Percentiles rank a stretch among this genome's conserved stretches.
phyloP scores from a whole-genome alignment of 768 basidiomycete species.

The Xerocomellus amylosporus region DNA sequence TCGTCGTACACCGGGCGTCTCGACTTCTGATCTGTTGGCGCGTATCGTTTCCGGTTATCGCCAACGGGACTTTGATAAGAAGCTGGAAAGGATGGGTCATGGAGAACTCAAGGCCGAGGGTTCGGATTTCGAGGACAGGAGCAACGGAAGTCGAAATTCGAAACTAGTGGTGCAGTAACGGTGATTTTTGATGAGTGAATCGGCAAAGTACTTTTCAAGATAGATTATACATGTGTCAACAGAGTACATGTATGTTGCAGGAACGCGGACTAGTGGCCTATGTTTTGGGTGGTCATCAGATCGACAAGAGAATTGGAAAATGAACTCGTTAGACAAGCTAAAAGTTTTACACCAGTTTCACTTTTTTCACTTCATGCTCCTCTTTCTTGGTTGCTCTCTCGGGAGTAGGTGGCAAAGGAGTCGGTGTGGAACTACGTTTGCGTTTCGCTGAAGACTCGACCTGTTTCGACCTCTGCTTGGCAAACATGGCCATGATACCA shows the following conservation, averaged over 20 bases:
- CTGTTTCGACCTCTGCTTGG: constrained; percentile 48
- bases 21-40: constrained; percentile 89
- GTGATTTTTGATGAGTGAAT: not conserved
- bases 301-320: not conserved
- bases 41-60: constrained; percentile 89
- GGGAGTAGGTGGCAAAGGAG: not conserved
- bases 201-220: not conserved
- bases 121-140: constrained; percentile 20
- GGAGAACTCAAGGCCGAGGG: constrained; percentile 65
- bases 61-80: constrained; percentile 80
- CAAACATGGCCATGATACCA: constrained; percentile 82
- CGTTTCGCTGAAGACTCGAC: constrained; percentile 22
- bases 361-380: constrained; percentile 20
- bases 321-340: not conserved
- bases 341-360: constrained; percentile 12
- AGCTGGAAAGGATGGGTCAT: constrained; percentile 85
- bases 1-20: constrained; percentile 89
- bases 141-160: constrained; percentile 2
- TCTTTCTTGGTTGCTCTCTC: constrained; percentile 5
- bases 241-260: too few species aligned
- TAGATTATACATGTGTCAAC: not conserved
- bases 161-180: not conserved
- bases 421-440: constrained; percentile 25
- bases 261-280: too few species aligned
- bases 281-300: not conserved